phyloP scores from a whole-genome alignment of 2,329 filamentous ascomycete species.

The Aaosphaeria arxii region DNA sequence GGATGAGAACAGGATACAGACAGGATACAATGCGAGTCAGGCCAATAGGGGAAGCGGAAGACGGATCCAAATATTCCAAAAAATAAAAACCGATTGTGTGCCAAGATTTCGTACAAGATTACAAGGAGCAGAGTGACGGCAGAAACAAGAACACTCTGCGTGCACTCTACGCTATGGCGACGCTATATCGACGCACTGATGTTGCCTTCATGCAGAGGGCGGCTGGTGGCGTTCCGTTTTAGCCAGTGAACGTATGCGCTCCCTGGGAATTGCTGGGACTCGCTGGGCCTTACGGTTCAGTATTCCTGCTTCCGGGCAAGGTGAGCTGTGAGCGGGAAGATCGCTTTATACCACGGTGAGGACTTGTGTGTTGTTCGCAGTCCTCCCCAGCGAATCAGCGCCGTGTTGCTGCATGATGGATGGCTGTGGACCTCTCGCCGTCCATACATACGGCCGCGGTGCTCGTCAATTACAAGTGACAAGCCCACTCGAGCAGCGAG shows the following conservation, averaged over 20 bases:
- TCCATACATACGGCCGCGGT: conserved; percentile 12
- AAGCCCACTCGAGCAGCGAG: conserved; percentile 1
- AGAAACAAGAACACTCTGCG: conserved; percentile 21
- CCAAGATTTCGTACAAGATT: conserved; percentile 26
- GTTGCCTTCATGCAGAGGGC: conserved; percentile 29
- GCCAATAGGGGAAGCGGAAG: conserved; percentile 25
- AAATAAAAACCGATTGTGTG: conserved; percentile 37
- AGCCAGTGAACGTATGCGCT: conserved; percentile 24
- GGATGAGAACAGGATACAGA: conserved; percentile 9
- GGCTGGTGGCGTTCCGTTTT: conserved; percentile 28
- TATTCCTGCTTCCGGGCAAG: conserved; percentile 24
- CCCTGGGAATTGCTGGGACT: background rate
- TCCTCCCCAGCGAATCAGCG: conserved; percentile 27
- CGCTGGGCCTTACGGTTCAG: conserved; percentile 14
- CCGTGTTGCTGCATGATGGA: conserved; percentile 21
- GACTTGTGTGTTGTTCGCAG: conserved; percentile 30
- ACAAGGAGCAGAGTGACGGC: conserved; percentile 25
- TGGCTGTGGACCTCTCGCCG: conserved; percentile 20
- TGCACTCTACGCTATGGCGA: conserved; percentile 1
- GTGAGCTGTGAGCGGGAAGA: conserved; percentile 24
- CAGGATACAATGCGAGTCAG: conserved; percentile 2
- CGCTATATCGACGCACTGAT: too few relatives aligned
- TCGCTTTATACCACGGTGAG: conserved; percentile 18
- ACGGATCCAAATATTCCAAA: conserved; percentile 6
- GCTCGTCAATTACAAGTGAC: conserved; percentile 1